Percentiles rank a stretch among this genome's conserved stretches.
These are phyloP conservation scores for Ascochyta rabiei DNA, from an alignment of 2,329 filamentous ascomycete species.

Conservation along the genomic window DNA sequence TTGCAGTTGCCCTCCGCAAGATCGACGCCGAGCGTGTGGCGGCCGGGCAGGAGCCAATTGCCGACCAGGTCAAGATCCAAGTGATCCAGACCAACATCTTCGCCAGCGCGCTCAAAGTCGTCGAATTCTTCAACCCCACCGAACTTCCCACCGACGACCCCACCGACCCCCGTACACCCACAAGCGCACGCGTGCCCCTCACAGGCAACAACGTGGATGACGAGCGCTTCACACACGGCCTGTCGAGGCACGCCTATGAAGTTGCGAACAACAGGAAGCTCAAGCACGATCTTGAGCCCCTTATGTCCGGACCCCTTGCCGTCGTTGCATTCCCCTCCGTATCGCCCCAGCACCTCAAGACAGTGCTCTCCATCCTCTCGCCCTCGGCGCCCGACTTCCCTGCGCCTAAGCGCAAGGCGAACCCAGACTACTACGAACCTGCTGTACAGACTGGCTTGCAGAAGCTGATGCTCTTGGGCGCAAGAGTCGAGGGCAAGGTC, in stretches of 20 bases:
- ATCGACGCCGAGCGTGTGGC: conserved; percentile 73
- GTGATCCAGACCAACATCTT: conserved; percentile 91
- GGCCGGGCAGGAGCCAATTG: conserved; percentile 57
- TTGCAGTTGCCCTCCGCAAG: conserved; percentile 65
- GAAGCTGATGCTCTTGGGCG: conserved; percentile 86
- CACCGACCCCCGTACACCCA: conserved; percentile 41
- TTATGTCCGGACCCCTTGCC: conserved; percentile 82
- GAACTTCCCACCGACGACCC: conserved; percentile 28
- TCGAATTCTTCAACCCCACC: conserved; percentile 73
- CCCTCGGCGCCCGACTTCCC: conserved; percentile 74
- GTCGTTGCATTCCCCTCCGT: conserved; percentile 81
- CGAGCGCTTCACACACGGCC: conserved; percentile 63
- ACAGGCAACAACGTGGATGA: conserved; percentile 51
- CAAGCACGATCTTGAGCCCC: conserved; percentile 69
- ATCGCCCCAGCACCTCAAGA: conserved; percentile 81
- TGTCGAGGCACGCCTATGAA: conserved; percentile 62
- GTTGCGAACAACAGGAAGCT: conserved; percentile 58
- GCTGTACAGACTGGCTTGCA: conserved; percentile 79
- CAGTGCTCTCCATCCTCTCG: conserved; percentile 77
- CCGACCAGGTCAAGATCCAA: conserved; percentile 73
- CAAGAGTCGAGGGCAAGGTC: conserved; percentile 81
- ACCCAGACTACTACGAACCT: conserved; percentile 80
- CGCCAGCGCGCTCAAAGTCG: conserved; percentile 79
- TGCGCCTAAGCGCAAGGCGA: conserved; percentile 75
- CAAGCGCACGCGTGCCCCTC: conserved; percentile 42